Percentiles rank a stretch among this genome's conserved stretches.
Evolutionary conservation across 2,329 filamentous ascomycete species (phyloP).

Genomic region (Zelopaecilomyces penicillatus): DNA sequence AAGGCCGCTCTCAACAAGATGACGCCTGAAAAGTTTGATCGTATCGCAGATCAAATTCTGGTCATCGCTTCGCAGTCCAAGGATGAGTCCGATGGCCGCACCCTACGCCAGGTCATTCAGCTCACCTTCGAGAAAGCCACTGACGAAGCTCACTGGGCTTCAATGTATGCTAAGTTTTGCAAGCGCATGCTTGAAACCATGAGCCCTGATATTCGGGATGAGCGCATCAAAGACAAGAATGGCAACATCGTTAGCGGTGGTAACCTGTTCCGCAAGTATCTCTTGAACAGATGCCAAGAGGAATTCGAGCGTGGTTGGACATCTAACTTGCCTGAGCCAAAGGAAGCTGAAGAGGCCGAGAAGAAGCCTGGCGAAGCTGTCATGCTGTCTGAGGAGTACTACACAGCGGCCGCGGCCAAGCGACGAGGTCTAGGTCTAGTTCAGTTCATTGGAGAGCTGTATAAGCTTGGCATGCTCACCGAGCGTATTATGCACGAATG

Average conservation of each 20-base stretch:
- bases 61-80: constrained; percentile 90
- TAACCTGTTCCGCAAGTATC: constrained; percentile 93
- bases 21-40: constrained; percentile 98
- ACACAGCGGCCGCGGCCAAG: constrained; percentile 86
- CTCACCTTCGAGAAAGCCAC: constrained; percentile 99
- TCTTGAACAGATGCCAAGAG: constrained; percentile 96
- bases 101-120: constrained; percentile 94
- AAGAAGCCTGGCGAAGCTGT: constrained; percentile 60
- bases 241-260: constrained; percentile 86
- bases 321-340: constrained; percentile 66
- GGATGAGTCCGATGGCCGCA: constrained; percentile 88
- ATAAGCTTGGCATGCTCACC: constrained; percentile 97
- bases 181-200: constrained; percentile 94
- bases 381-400: constrained; percentile 95
- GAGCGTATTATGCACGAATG: constrained; percentile 99
- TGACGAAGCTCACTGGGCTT: constrained; percentile 96
- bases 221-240: constrained; percentile 85
- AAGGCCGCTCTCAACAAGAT: constrained; percentile 99
- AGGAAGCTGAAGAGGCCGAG: constrained; percentile 50
- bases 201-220: constrained; percentile 90
- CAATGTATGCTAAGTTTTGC: constrained; percentile 98
- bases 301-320: constrained; percentile 99
- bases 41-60: constrained; percentile 87
- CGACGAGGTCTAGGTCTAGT: constrained; percentile 94
- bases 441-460: constrained; percentile 98